Conservation (phyloP, 2,329 filamentous ascomycete species). For the Xylaria sp. region DNA sequence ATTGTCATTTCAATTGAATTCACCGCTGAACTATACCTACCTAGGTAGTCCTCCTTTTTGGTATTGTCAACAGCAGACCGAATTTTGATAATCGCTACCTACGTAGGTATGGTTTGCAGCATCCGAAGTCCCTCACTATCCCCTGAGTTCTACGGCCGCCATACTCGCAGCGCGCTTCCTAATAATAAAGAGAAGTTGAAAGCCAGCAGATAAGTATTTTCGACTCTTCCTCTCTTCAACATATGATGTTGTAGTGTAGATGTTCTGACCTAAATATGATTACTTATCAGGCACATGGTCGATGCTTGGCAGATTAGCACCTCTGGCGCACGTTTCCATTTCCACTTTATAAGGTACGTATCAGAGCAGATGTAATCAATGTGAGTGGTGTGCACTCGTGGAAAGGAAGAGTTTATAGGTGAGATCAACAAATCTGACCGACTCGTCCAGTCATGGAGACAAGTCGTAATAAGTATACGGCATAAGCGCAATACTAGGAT, state of each 20-base stretch:
- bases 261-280: neutral
- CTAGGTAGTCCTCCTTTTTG: too few relatives aligned
- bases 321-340: neutral
- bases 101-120: too few relatives aligned
- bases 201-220: neutral
- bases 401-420: neutral
- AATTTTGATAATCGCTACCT: too few relatives aligned
- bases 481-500: slow-evolving; percentile 15
- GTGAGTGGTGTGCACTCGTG: neutral
- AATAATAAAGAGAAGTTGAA: neutral
- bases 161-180: too few relatives aligned
- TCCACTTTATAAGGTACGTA: neutral
- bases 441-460: neutral
- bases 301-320: neutral
- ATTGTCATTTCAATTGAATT: too few relatives aligned
- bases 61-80: too few relatives aligned
- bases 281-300: neutral
- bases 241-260: neutral
- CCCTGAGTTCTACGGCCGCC: too few relatives aligned
- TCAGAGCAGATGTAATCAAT: neutral
- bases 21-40: too few relatives aligned
- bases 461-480: neutral
- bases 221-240: neutral
- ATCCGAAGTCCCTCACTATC: too few relatives aligned
- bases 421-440: neutral